phyloP scores from a whole-genome alignment of 257 asterid species.

The Phtheirospermum japonicum region DNA sequence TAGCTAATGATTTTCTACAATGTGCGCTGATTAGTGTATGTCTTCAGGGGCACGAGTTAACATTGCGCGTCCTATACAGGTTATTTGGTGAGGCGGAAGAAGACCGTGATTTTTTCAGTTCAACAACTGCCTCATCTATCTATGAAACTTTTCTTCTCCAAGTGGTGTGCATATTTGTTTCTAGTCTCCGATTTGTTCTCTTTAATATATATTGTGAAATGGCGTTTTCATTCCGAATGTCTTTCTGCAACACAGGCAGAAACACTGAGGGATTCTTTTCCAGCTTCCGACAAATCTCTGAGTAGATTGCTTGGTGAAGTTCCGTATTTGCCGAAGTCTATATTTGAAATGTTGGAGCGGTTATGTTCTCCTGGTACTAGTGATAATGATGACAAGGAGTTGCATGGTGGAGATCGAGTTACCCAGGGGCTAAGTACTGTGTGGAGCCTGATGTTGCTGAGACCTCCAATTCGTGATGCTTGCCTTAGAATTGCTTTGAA shows the following conservation, averaged over 20 bases:
- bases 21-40: constrained; percentile 51
- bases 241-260: constrained; percentile 66
- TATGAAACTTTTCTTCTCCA: constrained; percentile 86
- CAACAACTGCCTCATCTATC: constrained; percentile 83
- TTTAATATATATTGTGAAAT: constrained; percentile 25
- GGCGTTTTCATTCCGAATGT: constrained; percentile 20
- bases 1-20: constrained; percentile 21
- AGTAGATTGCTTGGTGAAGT: constrained; percentile 91
- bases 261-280: constrained; percentile 81
- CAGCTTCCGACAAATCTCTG: constrained; percentile 95
- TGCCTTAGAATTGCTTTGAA: constrained; percentile 83
- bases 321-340: constrained; percentile 82
- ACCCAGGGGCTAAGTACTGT: constrained; percentile 93
- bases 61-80: constrained; percentile 92
- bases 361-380: constrained; percentile 78
- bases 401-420: constrained; percentile 85
- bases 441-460: constrained; percentile 84
- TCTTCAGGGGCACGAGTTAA: constrained; percentile 99
- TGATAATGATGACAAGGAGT: constrained; percentile 60
- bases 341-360: constrained; percentile 68
- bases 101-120: constrained; percentile 80
- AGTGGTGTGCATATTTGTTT: constrained; percentile 57
- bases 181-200: constrained; percentile 28
- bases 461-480: constrained; percentile 90
- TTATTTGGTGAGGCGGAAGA: constrained; percentile 95